Base-by-base conservation (phyloP, 208 protist genomes). In the Trypanosoma melophagium region DNA sequence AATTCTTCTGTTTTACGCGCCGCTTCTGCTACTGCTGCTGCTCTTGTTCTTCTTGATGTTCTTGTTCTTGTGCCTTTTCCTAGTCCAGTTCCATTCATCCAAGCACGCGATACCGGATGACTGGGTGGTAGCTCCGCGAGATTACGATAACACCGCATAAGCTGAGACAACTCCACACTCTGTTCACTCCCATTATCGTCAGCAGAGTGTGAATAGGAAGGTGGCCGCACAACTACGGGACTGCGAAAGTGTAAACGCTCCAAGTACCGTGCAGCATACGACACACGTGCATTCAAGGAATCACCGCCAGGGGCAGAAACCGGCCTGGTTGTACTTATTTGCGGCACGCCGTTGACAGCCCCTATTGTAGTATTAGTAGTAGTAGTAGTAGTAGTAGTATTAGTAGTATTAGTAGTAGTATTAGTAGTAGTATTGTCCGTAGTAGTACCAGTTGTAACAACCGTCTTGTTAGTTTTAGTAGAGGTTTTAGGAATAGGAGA, bases 241-340 rank as follows among this genome's bases (percentile, higher is more conserved):
- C 45, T 71, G 31, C 74, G 64, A 28, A 72, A 76, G 69, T 86
- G 86, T n/a, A 90, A 71, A 12, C 66, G 55, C 41, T 76, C 38
- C 60, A 86, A 71, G 53, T 80, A 86, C 54, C 81, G 81, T 42
- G 75, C 70, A 7, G 78, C 73, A 60, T 82, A 84, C 25, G 50
- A 71, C 9, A 60, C 76, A 55, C 31, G 49, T 2, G 13, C 17
- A 44, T 42, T 19, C 19, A 24, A 31, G 38, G 0, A 10, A 35
- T 7, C 64, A 60, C 3, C 47, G 51, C 24, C 63, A 66, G n/a
- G 64, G 59, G 4, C 52, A 61, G 68, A 66, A 50, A 14, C 65
- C 57, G 12, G 67, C 60, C 12, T 12, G 60, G 54, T 14, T 67
- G 66, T 58, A 71, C 65, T 7, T 35, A 35, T 5, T 35, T 35